Base-by-base conservation (phyloP, 2,329 filamentous ascomycete species). In the Fusarium siculi region DNA sequence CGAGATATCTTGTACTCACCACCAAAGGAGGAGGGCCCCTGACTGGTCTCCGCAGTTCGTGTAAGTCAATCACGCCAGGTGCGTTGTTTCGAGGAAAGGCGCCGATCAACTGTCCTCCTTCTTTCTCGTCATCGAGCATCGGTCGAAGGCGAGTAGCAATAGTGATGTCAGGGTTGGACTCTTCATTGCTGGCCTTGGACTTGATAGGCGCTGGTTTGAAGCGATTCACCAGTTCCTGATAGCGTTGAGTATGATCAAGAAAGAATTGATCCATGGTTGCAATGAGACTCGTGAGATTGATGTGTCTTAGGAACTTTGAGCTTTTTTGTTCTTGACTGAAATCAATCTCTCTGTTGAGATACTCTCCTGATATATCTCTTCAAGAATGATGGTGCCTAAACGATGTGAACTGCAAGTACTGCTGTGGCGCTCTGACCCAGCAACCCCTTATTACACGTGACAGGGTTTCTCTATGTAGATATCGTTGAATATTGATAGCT, bases 141-240 rank as follows among this genome's bases (percentile, higher is more conserved):
- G 83, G 83, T 4, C 82, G 79, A 37, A 85, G 74, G 3, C 83
- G 75, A n/a, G 81, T 76, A 30, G 79, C 77, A 19, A 85, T 82
- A 21, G 81, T 72, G 46, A 84, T 81, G 42, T 82, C 78, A 7
- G 72, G 56, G 5, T 66, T 74, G 18, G 70, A 23, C 15, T 53
- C 58, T 14, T 74, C 66, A 19, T 49, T 44, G 9, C 40, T 52
- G 14, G 52, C 32, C 36, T 64, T 64, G n/a, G 53, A 19, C 30
- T 63, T 73, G 37, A 36, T 28, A 34, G 61, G 58, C 11, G 40
- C n/a, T 43, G 79, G 79, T 47, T 77, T 79, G 68, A 78, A 79
- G 6, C 62, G 64, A 3, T 70, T 52, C 30, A 82, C 78, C 18
- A 82, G 75, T 8, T 44, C 62, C 7, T 74, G 66, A 62, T 79